Conservation (phyloP, 495 filamentous ascomycete genomes). For the Penicillium goetzii region DNA sequence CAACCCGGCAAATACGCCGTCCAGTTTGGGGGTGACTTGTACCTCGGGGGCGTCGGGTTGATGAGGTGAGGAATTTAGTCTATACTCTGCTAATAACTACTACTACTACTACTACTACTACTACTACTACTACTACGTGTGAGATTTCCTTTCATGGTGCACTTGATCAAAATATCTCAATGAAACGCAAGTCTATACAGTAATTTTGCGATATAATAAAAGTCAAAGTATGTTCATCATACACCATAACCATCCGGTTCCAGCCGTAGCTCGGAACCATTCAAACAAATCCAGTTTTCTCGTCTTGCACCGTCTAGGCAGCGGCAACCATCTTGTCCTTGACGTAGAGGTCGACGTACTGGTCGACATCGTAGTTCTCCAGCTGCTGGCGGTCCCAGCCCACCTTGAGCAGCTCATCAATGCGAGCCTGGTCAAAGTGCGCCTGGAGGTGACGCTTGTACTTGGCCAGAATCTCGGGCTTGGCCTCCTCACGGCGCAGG, state of each 20-base stretch:
- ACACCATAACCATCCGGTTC: constrained; percentile 17
- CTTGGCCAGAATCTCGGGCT: constrained; percentile 92
- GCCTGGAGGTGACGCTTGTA: constrained; percentile 88
- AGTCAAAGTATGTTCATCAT: constrained; percentile 25
- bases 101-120: neutral
- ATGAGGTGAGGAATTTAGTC: neutral
- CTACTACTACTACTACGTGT: neutral
- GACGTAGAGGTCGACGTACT: constrained; percentile 95
- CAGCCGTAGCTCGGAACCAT: neutral
- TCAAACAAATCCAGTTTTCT: neutral
- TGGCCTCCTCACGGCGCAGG: constrained; percentile 90
- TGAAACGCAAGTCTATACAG: constrained; percentile 15
- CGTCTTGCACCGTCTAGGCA: constrained; percentile 20
- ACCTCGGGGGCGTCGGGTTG: constrained; percentile 44
- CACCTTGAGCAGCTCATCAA: constrained; percentile 77
- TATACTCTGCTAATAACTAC: neutral
- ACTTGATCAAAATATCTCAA: neutral
- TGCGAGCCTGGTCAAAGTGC: constrained; percentile 74
- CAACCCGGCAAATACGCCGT: constrained; percentile 48
- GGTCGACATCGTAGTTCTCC: constrained; percentile 81
- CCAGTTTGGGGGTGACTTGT: constrained; percentile 40
- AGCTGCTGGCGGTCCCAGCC: constrained; percentile 73
- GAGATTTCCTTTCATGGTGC: neutral
- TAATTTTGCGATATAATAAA: constrained; percentile 29
- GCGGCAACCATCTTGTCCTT: constrained; percentile 58